Evolutionary conservation across 805 yeast species (phyloP).

Genomic region (Metschnikowia picachoensis): DNA sequence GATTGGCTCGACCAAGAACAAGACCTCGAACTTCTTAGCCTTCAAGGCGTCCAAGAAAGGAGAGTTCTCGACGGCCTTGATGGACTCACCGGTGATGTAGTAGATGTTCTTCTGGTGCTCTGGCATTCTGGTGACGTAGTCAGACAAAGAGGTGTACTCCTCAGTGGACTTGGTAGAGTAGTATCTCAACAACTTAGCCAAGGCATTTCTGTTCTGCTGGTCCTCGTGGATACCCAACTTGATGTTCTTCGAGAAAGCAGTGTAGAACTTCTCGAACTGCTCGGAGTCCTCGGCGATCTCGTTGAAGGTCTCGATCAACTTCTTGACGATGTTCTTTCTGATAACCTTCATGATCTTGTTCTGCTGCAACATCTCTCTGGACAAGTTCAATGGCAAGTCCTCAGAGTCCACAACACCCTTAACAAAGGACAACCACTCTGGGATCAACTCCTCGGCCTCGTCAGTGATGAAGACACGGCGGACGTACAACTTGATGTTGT

Average conservation of each 20-base stretch:
- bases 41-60: slow-evolving; percentile 98
- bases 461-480: slow-evolving; percentile 99
- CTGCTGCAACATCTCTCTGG: slow-evolving; percentile 99
- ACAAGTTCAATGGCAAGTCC: slow-evolving; percentile 98
- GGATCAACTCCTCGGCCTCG: slow-evolving; percentile 98
- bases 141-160: slow-evolving; percentile 90
- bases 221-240: slow-evolving; percentile 99
- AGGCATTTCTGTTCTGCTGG: slow-evolving; percentile 91
- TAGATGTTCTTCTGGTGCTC: slow-evolving; percentile 99
- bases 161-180: slow-evolving; percentile 94
- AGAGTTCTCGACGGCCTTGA: slow-evolving; percentile 97
- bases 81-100: slow-evolving; percentile 98
- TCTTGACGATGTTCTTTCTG: slow-evolving; percentile 98
- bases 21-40: slow-evolving; percentile 97
- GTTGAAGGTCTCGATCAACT: slow-evolving; percentile 95
- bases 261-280: slow-evolving; percentile 97
- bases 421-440: slow-evolving; percentile 97
- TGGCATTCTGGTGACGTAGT: slow-evolving; percentile 99
- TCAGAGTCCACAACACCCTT: slow-evolving; percentile 99
- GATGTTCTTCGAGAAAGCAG: slow-evolving; percentile 96
- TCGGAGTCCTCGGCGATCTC: slow-evolving; percentile 99
- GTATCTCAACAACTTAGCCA: slow-evolving; percentile 95
- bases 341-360: slow-evolving; percentile 99
- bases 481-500: slow-evolving; percentile 96
- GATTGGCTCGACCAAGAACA: slow-evolving; percentile 97